Percentiles rank a stretch among this genome's conserved stretches.
phyloP scores from a whole-genome alignment of 768 basidiomycete species.

The Candolleomyces eurysporus region DNA sequence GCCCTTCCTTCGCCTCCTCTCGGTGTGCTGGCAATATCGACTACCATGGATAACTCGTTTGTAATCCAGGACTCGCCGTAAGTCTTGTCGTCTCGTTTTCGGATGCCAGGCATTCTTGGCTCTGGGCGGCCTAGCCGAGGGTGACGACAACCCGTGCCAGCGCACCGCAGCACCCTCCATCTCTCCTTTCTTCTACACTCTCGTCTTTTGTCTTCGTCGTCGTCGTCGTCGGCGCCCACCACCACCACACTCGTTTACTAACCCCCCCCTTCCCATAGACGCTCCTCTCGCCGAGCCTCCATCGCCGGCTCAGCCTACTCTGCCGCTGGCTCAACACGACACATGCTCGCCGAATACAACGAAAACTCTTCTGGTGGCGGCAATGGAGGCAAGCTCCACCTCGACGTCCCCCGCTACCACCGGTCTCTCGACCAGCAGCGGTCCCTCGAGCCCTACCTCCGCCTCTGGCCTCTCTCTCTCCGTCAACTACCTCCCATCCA shows the following conservation, averaged over 20 bases:
- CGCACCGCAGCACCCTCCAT: no score
- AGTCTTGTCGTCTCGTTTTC: no score
- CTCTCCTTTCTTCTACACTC: no score
- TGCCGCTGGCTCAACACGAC: slow-evolving; percentile 44
- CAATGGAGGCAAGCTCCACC: not conserved
- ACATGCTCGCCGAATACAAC: slow-evolving; percentile 38
- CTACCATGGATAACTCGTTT: no score
- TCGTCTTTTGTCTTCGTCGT: no score
- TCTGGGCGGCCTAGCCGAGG: no score
- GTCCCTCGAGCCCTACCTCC: slow-evolving; percentile 29
- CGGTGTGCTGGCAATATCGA: no score
- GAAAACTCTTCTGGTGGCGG: slow-evolving; percentile 21
- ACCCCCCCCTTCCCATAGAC: slow-evolving; percentile 6
- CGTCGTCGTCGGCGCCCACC: no score
- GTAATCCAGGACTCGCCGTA: no score
- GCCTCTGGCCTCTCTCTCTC: slow-evolving; percentile 53
- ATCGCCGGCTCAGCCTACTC: slow-evolving; percentile 44
- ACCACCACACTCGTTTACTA: slow-evolving; percentile 22
- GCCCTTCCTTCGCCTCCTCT: no score
- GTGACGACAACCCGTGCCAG: no score
- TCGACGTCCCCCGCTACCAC: not conserved
- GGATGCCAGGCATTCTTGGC: no score
- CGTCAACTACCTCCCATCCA: slow-evolving; percentile 74
- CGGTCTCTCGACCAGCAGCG: slow-evolving; percentile 10
- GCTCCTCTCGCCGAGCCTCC: slow-evolving; percentile 36